Evolutionary conservation across 768 basidiomycete genomes (phyloP).

Genomic region (Multifurca ochricompacta): DNA sequence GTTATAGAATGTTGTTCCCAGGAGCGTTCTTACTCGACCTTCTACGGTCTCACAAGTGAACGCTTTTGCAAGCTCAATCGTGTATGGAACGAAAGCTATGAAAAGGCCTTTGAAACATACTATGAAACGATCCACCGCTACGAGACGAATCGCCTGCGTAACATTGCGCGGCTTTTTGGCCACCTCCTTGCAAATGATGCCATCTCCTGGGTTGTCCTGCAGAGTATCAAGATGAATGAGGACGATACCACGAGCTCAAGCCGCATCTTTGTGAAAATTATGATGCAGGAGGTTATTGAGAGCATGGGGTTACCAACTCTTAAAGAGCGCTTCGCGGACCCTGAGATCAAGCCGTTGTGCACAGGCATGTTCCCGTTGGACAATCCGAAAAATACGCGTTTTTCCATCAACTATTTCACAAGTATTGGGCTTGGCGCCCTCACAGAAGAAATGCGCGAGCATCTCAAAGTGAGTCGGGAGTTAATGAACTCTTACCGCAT

Average conservation of each 20-base stretch:
- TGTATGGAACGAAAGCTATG: constrained; percentile 85
- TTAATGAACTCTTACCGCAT: background rate
- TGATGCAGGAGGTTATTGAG: constrained; percentile 94
- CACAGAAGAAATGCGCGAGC: constrained; percentile 96
- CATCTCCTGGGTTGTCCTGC: constrained; percentile 82
- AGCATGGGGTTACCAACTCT: constrained; percentile 81
- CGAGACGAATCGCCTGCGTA: constrained; percentile 95
- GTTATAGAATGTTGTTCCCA: constrained; percentile 99
- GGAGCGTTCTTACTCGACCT: constrained; percentile 95
- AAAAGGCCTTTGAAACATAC: constrained; percentile 81
- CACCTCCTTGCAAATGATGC: constrained; percentile 82
- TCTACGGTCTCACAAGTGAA: constrained; percentile 94
- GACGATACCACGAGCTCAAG: constrained; percentile 94
- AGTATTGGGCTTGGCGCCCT: constrained; percentile 84
- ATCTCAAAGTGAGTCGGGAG: constrained; percentile 62
- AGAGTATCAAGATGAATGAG: constrained; percentile 87
- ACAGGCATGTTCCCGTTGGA: constrained; percentile 91
- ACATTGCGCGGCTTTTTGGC: constrained; percentile 95
- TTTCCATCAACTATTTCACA: constrained; percentile 97
- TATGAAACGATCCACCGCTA: constrained; percentile 97
- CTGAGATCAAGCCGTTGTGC: constrained; percentile 66
- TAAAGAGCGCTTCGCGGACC: constrained; percentile 86
- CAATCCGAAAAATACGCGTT: constrained; percentile 92
- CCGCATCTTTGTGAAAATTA: constrained; percentile 96
- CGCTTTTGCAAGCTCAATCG: constrained; percentile 95